These are phyloP conservation scores for Physocladia obscura DNA, from an alignment of 192 early-diverging fungal genomes.

Conservation along the genomic window DNA sequence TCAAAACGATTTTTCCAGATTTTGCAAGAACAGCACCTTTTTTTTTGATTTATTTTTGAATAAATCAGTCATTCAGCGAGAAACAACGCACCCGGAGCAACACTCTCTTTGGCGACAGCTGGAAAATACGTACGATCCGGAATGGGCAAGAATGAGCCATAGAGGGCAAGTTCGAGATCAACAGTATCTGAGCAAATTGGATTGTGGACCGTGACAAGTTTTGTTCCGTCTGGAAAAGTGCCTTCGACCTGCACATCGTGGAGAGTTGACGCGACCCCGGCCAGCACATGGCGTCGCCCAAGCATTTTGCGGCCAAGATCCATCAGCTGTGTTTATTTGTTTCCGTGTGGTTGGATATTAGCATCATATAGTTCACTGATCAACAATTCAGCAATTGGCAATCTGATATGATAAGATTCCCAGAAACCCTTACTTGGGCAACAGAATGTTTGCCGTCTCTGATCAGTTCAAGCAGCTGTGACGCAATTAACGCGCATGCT, in stretches of 20 bases:
- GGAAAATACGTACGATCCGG: constrained; percentile 45
- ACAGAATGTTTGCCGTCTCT: constrained; percentile 86
- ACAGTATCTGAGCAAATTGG: constrained; percentile 85
- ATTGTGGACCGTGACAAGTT: constrained; percentile 89
- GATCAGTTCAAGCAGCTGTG: constrained; percentile 83
- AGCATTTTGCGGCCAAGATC: constrained; percentile 82
- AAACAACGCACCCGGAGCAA: too few relatives aligned
- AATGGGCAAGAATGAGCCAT: constrained; percentile 83
- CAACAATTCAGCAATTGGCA: too few relatives aligned
- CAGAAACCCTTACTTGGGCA: constrained; percentile 61
- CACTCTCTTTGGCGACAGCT: not conserved
- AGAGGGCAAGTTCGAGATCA: constrained; percentile 78
- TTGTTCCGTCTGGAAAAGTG: constrained; percentile 90
- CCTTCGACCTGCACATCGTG: constrained; percentile 81
- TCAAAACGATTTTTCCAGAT: constrained; percentile 63
- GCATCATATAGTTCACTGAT: too few relatives aligned
- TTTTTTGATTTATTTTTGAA: too few relatives aligned
- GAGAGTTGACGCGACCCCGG: constrained; percentile 67
- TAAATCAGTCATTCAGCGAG: too few relatives aligned
- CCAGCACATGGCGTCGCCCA: constrained; percentile 79
- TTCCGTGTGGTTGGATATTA: too few relatives aligned
- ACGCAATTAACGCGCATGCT: constrained; percentile 83
- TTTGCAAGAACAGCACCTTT: too few relatives aligned
- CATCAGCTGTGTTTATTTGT: constrained; percentile 79
- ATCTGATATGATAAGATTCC: too few relatives aligned